A percentile compares a stretch with the other conserved stretches of the same genome.
Conservation (phyloP, 2,329 filamentous ascomycete genomes). For the Colletotrichum sp. region DNA sequence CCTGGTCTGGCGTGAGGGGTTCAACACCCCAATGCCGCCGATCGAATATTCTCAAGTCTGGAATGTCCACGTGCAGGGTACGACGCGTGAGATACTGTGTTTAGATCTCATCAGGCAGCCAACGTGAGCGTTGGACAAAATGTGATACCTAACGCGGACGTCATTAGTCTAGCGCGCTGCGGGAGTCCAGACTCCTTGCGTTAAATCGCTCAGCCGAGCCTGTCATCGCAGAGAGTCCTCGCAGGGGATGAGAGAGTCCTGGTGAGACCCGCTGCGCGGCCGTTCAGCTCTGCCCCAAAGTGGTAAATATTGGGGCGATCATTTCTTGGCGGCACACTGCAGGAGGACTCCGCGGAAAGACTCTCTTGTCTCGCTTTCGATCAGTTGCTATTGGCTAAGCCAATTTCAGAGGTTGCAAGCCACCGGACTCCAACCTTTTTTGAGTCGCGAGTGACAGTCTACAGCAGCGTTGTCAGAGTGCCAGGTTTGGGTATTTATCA, state of each 20-base stretch:
- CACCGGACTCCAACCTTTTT: neutral
- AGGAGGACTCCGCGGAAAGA: neutral
- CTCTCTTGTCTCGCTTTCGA: neutral
- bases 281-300: neutral
- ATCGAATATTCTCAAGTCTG: neutral
- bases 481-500: neutral
- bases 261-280: neutral
- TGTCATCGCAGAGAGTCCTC: neutral
- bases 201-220: neutral
- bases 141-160: neutral
- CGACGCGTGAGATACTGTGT: neutral
- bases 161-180: neutral
- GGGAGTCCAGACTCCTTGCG: neutral
- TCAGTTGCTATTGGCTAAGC: neutral
- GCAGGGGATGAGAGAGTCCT: neutral
- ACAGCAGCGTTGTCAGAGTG: neutral
- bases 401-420: neutral
- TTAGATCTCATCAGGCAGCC: neutral
- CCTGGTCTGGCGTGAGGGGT: neutral
- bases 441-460: neutral
- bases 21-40: neutral
- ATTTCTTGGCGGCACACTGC: neutral
- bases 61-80: neutral
- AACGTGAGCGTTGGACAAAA: accelerated
- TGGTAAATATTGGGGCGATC: neutral